A percentile compares a stretch with the other conserved stretches of the same genome.
Evolutionary conservation across 768 basidiomycete genomes (phyloP).

Genomic region (Leccinum sublutescens): DNA sequence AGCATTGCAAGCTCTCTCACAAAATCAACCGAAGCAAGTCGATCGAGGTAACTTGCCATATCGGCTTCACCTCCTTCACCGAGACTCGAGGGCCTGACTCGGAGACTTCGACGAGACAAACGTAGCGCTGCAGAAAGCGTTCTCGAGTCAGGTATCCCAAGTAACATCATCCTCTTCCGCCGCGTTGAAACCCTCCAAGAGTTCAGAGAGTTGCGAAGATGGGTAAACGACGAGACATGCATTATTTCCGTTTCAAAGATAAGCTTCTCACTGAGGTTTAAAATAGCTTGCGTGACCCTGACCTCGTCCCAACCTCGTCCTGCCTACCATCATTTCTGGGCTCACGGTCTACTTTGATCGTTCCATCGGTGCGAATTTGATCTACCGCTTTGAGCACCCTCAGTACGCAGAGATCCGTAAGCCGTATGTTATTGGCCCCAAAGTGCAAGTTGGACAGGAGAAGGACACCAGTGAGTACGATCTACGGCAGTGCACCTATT

Average conservation of each 20-base stretch:
- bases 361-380: constrained; percentile 80
- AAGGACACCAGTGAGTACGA: constrained; percentile 73
- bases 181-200: constrained; percentile 67
- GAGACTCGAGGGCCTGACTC: too few relatives aligned
- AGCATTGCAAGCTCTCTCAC: too few relatives aligned
- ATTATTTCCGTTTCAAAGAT: neutral
- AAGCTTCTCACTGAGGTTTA: neutral
- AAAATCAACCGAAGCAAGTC: too few relatives aligned
- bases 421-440: constrained; percentile 67
- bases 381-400: constrained; percentile 93
- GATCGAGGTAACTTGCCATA: too few relatives aligned
- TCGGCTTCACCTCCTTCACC: too few relatives aligned
- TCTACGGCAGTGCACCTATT: constrained; percentile 96
- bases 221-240: constrained; percentile 46
- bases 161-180: constrained; percentile 36
- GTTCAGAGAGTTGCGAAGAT: constrained; percentile 61
- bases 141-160: constrained; percentile 47
- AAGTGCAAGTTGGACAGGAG: constrained; percentile 65
- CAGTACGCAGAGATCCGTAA: constrained; percentile 84
- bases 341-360: constrained; percentile 92
- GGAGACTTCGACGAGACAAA: constrained; percentile 35
- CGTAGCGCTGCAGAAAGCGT: constrained; percentile 69
- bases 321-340: constrained; percentile 82
- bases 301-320: constrained; percentile 40
- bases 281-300: constrained; percentile 64